phyloP scores from a whole-genome alignment of 192 early-diverging fungal genomes.

The Chytriomyces hyalinus region DNA sequence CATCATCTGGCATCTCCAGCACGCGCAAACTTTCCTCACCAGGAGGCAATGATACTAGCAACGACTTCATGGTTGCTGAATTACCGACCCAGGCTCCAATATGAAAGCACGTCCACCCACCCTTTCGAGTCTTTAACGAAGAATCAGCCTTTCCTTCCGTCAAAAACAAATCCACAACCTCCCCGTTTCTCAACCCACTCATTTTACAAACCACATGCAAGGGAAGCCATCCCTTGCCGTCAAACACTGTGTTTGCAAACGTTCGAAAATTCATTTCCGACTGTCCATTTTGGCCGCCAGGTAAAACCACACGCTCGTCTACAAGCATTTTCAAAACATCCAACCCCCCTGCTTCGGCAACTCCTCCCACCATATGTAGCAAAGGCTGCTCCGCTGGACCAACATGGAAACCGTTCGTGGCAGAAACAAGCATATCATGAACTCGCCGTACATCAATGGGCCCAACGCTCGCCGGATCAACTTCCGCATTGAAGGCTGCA shows the following conservation, averaged over 20 bases:
- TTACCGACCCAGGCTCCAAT: conserved; percentile 33
- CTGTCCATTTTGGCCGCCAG: neutral
- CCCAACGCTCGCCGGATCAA: neutral
- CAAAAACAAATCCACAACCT: conserved; percentile 5
- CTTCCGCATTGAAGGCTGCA: conserved; percentile 9
- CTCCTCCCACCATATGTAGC: neutral
- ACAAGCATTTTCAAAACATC: conserved; percentile 28
- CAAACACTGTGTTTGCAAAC: conserved; percentile 4
- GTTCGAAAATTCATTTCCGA: neutral
- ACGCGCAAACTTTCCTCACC: neutral
- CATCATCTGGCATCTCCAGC: conserved; percentile 19
- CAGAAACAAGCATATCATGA: conserved; percentile 13
- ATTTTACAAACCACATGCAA: conserved; percentile 25
- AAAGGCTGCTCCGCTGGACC: neutral
- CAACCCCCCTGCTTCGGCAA: conserved; percentile 14
- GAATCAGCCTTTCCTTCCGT: conserved; percentile 5
- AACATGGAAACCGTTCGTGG: neutral
- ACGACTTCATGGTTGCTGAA: neutral
- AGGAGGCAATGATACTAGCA: conserved; percentile 8
- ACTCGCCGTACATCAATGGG: conserved; percentile 9
- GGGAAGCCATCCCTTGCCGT: conserved; percentile 22
- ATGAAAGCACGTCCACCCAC: conserved; percentile 36
- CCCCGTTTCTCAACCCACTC: neutral
- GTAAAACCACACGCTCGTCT: conserved; percentile 20
- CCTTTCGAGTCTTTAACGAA: neutral